Percentiles rank a stretch among this genome's conserved stretches.
Evolutionary conservation across 257 asterid species (phyloP).

Genomic region (Handroanthus guayacan): DNA sequence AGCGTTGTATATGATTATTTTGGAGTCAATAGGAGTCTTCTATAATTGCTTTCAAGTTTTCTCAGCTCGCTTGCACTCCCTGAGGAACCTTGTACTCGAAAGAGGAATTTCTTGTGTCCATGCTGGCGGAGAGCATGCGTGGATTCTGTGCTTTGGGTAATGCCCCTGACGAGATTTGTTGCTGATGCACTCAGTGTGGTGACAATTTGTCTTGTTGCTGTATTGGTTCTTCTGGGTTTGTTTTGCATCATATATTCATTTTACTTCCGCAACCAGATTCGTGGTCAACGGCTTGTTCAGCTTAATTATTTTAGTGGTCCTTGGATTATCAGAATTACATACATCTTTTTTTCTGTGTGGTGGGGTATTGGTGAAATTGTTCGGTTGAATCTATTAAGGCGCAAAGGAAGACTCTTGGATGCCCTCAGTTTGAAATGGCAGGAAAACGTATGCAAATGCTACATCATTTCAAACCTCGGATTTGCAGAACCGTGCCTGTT

Average conservation of each 20-base stretch:
- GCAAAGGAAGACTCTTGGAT: conserved; percentile 57
- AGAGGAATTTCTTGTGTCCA: conserved; percentile 54
- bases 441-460: conserved; percentile 77
- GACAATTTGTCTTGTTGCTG: conserved; percentile 72
- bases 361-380: conserved; percentile 84
- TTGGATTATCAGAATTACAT: conserved; percentile 70
- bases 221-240: conserved; percentile 68
- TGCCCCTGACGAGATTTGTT: conserved; percentile 82
- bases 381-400: conserved; percentile 64
- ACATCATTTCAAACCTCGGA: conserved; percentile 84
- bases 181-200: conserved; percentile 94
- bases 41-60: conserved; percentile 14
- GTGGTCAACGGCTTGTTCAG: conserved; percentile 50
- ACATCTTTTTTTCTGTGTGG: conserved; percentile 63
- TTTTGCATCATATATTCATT: conserved; percentile 59
- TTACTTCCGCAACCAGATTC: conserved; percentile 66
- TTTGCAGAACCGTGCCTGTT: conserved; percentile 84
- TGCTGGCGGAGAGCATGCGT: conserved; percentile 93
- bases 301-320: conserved; percentile 81
- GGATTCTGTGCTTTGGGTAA: conserved; percentile 79
- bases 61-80: conserved; percentile 24
- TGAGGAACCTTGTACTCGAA: conserved; percentile 23
- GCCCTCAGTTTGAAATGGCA: conserved; percentile 67
- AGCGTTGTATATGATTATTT: conserved; percentile 38
- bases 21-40: conserved; percentile 39